Base-by-base conservation (phyloP, 179 eudicot genomes). In the Actinidia chinensis region DNA sequence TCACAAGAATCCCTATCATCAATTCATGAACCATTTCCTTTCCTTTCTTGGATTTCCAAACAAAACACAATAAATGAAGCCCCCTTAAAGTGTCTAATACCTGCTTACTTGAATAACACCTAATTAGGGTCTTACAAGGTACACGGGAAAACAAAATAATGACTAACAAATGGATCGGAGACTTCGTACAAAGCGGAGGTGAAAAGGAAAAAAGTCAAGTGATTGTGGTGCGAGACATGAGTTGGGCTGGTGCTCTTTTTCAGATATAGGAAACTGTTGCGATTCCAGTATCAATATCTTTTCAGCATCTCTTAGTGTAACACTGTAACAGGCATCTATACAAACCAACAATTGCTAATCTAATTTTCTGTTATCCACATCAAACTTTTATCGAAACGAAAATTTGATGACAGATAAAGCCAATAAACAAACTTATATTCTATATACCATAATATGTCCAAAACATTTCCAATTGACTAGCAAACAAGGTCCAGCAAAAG, bases 11-110 rank as follows among this genome's bases (percentile, higher is more conserved):
- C n/a, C n/a, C n/a, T n/a, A n/a, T 48, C 56, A 60, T n/a, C 46
- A 20, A 46, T 64, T 33, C 43, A 79, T 22, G 47, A 44, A 72
- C 78, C 17, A n/a, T 33, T 15, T 74, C 8, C 25, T 71, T 61
- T 71, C 11, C 42, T n/a, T 43, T 50, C 64, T 40, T 44, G 10
- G 52, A 22, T 65, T 50, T 40, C 81, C 17, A 60, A 78, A 6
- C 46, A 8, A 48, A 60, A 20, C 23, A 23, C 60, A 33, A 25
- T 36, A 60, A 22, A 60, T 60, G 25, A 78, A 59, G 68, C n/a
- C 60, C n/a, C 22, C 23, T 51, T 0, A 73, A 36, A 4, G 0
- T 54, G 47, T 11, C 43, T 51, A 73, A n/a, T 73, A 42, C 25
- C 18, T 73, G n/a, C 63, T 73, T 28, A 18, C 15, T 51, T 25